Evolutionary conservation across 2,329 filamentous ascomycete species (phyloP).

Genomic region (Pseudocercospora cruenta): DNA sequence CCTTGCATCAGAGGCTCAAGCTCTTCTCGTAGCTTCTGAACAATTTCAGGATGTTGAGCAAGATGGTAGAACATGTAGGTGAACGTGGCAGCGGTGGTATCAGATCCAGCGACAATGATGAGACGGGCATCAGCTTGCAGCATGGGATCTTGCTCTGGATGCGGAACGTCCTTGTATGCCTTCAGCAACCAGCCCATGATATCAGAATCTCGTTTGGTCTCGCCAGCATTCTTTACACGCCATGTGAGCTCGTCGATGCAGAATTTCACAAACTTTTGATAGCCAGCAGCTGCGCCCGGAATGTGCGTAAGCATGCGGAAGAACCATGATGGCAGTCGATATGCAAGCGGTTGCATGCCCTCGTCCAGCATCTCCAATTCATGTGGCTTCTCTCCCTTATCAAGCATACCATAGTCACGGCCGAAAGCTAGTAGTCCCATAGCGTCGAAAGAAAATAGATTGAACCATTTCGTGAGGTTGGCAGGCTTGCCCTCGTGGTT

Average conservation of each 20-base stretch:
- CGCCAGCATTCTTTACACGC: conserved; percentile 37
- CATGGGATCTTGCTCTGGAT: conserved; percentile 36
- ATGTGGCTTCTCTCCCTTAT: conserved; percentile 40
- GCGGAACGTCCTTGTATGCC: conserved; percentile 34
- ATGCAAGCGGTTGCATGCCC: conserved; percentile 39
- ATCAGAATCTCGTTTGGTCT: conserved; percentile 31
- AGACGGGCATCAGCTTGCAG: conserved; percentile 37
- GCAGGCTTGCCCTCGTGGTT: conserved; percentile 37
- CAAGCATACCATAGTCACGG: conserved; percentile 46
- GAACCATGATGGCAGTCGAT: conserved; percentile 41
- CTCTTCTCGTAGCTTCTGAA: conserved; percentile 42
- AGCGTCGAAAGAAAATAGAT: conserved; percentile 51
- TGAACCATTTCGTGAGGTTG: conserved; percentile 47
- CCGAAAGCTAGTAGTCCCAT: conserved; percentile 53
- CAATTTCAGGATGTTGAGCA: conserved; percentile 35
- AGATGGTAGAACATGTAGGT: conserved; percentile 49
- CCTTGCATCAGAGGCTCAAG: conserved; percentile 34
- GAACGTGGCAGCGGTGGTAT: conserved; percentile 49
- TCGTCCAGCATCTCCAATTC: conserved; percentile 45
- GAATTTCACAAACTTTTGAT: conserved; percentile 44
- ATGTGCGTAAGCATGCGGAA: conserved; percentile 41
- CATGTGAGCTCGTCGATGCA: conserved; percentile 41
- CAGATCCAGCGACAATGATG: conserved; percentile 48
- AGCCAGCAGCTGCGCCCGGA: conserved; percentile 41
- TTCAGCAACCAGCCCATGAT: conserved; percentile 41